These are phyloP conservation scores for Cryptomeria japonica DNA, from an alignment of 75 land plant genomes.

Conservation along the genomic window DNA sequence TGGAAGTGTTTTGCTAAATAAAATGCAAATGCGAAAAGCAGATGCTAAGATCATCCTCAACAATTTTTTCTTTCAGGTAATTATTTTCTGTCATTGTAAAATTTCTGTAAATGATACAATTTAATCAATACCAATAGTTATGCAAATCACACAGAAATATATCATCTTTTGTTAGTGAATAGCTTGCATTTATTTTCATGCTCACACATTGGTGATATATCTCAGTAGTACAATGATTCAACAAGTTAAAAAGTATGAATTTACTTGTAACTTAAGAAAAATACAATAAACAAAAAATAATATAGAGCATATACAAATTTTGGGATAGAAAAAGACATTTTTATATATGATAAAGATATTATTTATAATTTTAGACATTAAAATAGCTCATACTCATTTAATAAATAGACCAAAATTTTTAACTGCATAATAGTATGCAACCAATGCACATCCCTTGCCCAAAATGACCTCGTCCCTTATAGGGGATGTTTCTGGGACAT, in stretches of 20 bases:
- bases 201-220: neutral
- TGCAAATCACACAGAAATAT: neutral
- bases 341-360: neutral
- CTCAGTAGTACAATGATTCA: neutral
- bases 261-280: neutral
- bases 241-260: neutral
- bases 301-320: neutral
- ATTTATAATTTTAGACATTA: neutral
- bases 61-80: conserved; percentile 36
- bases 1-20: conserved; percentile 20
- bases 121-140: neutral
- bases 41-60: conserved; percentile 28
- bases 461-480: too few relatives aligned
- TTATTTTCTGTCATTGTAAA: neutral
- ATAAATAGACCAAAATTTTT: neutral
- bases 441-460: neutral
- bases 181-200: neutral
- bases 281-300: neutral
- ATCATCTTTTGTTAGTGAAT: neutral
- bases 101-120: neutral
- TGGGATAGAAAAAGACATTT: neutral
- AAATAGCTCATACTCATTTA: neutral
- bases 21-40: conserved; percentile 16
- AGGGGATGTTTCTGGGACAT: too few relatives aligned
- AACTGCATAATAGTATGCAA: too few relatives aligned